phyloP scores from a whole-genome alignment of 108 stramenopile species.

The Thalassiosira profunda region DNA sequence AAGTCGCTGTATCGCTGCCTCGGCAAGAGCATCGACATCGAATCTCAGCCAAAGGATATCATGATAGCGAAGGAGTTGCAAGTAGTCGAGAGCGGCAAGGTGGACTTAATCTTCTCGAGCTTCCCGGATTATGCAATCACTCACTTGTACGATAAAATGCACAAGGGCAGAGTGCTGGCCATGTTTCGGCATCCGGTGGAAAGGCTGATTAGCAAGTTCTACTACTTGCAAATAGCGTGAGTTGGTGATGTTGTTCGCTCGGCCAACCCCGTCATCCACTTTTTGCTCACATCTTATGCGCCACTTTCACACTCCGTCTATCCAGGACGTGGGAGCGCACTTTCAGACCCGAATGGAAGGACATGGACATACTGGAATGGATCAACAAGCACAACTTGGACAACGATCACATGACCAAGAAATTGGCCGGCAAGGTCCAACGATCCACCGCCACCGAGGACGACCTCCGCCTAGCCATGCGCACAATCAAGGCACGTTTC shows the following conservation, averaged over 20 bases:
- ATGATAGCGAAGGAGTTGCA: constrained; percentile 30
- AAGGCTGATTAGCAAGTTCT: constrained; percentile 59
- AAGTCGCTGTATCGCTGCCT: constrained; percentile 27
- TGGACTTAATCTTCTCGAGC: constrained; percentile 38
- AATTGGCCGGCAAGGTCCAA: constrained; percentile 9
- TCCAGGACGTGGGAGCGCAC: constrained; percentile 59
- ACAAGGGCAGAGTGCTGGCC: constrained; percentile 45
- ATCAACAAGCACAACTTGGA: constrained; percentile 15
- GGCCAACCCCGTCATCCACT: too few relatives aligned
- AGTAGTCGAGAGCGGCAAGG: constrained; percentile 26
- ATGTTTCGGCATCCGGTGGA: constrained; percentile 63
- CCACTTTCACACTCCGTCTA: too few relatives aligned
- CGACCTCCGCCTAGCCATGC: constrained; percentile 41
- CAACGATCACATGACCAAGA: constrained; percentile 18
- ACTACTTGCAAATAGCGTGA: constrained; percentile 49
- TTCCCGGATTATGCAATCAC: constrained; percentile 30
- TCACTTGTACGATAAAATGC: constrained; percentile 20
- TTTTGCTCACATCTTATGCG: too few relatives aligned
- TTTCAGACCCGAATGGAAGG: constrained; percentile 49
- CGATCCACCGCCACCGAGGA: neutral
- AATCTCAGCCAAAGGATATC: constrained; percentile 28
- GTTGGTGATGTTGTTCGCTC: neutral
- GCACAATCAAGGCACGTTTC: constrained; percentile 41
- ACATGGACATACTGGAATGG: constrained; percentile 56
- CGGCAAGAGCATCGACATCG: constrained; percentile 1